Evolutionary conservation across 2,329 filamentous ascomycete genomes (phyloP).

Genomic region (Ambrosiella beaveri): DNA sequence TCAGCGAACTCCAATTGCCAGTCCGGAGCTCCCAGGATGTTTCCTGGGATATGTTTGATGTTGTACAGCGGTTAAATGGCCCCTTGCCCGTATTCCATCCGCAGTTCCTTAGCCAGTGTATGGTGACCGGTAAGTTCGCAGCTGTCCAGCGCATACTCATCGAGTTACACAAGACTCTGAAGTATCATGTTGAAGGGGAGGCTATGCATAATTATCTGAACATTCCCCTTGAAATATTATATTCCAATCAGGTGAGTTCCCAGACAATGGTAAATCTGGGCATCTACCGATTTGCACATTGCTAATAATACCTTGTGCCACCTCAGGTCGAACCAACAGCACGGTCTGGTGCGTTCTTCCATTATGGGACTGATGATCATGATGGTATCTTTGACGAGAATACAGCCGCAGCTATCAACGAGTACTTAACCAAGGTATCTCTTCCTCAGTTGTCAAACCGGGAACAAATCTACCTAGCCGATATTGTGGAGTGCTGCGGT

Average conservation of each 20-base stretch:
- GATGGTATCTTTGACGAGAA: constrained; percentile 53
- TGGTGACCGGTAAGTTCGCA: constrained; percentile 57
- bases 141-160: constrained; percentile 58
- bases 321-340: neutral
- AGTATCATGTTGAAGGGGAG: constrained; percentile 71
- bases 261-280: neutral
- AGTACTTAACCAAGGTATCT: constrained; percentile 57
- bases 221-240: constrained; percentile 43
- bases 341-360: constrained; percentile 1
- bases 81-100: constrained; percentile 84
- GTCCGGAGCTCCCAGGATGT: constrained; percentile 26
- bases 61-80: constrained; percentile 70
- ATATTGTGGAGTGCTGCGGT: constrained; percentile 70
- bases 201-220: constrained; percentile 61
- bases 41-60: constrained; percentile 57
- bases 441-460: constrained; percentile 66
- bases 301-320: too few species aligned
- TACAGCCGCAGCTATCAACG: constrained; percentile 52
- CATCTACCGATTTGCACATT: too few species aligned
- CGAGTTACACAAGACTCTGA: constrained; percentile 56
- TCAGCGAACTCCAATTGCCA: constrained; percentile 33
- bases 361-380: neutral
- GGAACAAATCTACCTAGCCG: constrained; percentile 70
- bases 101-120: constrained; percentile 73
- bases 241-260: constrained; percentile 16